Conservation (phyloP, 306 rosid genomes). For the Crotalaria pallida region DNA sequence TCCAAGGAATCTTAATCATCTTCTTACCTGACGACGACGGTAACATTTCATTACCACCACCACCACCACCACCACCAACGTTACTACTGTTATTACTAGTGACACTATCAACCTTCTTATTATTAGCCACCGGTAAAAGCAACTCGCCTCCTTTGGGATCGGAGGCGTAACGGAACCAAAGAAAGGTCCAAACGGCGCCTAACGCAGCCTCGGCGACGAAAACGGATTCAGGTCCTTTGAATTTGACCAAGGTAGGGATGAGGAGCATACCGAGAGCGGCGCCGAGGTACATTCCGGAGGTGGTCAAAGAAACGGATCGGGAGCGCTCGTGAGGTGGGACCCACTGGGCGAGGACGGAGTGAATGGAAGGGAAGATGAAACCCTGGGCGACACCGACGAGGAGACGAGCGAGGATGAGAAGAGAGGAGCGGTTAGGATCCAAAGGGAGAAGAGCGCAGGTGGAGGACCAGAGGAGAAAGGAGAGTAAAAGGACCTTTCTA, state of each 20-base stretch:
- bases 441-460: constrained; percentile 82
- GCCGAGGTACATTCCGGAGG: constrained; percentile 93
- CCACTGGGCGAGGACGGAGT: constrained; percentile 97
- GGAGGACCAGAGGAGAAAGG: constrained; percentile 78
- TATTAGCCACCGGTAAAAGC: constrained; percentile 54
- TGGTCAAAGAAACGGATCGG: constrained; percentile 89
- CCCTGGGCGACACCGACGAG: constrained; percentile 97
- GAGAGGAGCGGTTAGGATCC: constrained; percentile 52
- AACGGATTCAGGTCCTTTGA: constrained; percentile 80
- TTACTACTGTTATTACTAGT: constrained; percentile 46
- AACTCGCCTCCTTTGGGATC: constrained; percentile 87
- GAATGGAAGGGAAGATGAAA: constrained; percentile 90
- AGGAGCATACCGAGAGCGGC: constrained; percentile 88
- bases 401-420: constrained; percentile 69
- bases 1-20: constrained; percentile 91
- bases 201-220: constrained; percentile 71
- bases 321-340: constrained; percentile 97
- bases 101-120: constrained; percentile 49
- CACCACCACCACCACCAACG: too few species aligned
- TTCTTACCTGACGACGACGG: too few species aligned
- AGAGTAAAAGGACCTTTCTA: constrained; percentile 70
- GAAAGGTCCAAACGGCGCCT: constrained; percentile 75
- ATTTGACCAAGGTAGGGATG: constrained; percentile 77
- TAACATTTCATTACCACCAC: too few species aligned
- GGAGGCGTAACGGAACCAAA: constrained; percentile 76